Evolutionary conservation across 2,329 filamentous ascomycete species (phyloP), one percentile per base, ranked within the genome.

Genomic region (Ophiostoma montium): DNA sequence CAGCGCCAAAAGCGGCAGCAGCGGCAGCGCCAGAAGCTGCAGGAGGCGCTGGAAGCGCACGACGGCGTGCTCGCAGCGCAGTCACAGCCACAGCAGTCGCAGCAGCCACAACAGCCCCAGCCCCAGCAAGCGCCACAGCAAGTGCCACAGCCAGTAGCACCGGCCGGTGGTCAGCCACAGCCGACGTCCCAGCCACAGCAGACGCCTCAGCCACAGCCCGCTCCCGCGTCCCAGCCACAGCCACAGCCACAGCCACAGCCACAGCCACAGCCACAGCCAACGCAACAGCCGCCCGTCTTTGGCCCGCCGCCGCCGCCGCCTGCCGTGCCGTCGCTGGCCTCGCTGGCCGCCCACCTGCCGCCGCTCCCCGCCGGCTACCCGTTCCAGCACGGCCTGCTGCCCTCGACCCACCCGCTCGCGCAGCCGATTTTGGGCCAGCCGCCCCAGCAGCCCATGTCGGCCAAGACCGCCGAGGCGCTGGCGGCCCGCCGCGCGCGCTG

Each of bases 1-100:
- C 55, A 56, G 39, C 52, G 55, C 11, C 53, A 54, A 49, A 56
- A 55, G 32, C 55, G 55, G 3, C 53, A 54, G 46, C 55, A 52
- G 48, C 53, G 54, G 52, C 49, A 55, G 33, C 52, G 55, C 18
- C 50, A 53, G 48, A 54, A 52, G 30, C 46, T 48, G 35, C 53
- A 56, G 12, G 53, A 51, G 8, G 50, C 48, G 2, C 16, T 38
- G 31, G 50, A 51, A 2, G 47, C 49, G 7, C 48, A 52, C 3
- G 47, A 47, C 4, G 35, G n/a, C n/a, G n/a, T n/a, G n/a, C n/a
- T n/a, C 36, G 1, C 39, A 43, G 12, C 35, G 35, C 48, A 52
- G 30, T 15, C 12, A 4, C 45, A 27, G 16, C 32, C 19, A 6
- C 19, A 41, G 21, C 38, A 41, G 38, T 15, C 18, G 8, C 42